Evolutionary conservation across 768 basidiomycete species (phyloP), one percentile per base, ranked within the genome.

Genomic region (Boletus bicolor): DNA sequence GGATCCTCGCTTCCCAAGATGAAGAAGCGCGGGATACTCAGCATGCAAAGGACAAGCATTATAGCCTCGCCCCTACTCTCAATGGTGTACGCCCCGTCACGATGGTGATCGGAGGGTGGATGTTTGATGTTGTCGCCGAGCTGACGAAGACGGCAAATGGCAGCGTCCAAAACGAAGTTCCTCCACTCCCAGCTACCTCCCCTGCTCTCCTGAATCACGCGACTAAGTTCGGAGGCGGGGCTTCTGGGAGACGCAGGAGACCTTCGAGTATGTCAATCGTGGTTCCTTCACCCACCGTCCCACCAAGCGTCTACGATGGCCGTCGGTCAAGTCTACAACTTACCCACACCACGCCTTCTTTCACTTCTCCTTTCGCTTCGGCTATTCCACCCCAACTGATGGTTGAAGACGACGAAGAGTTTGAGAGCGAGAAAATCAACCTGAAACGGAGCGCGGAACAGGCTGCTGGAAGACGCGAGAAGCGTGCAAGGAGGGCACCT

Each of bases 101-200:
- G 0, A 65, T 44, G 57, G 53, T 49, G 6, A 73, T 87, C 24
- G 84, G 85, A n/a, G 83, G 82, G 59, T 92, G 91, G 91, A 91
- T 91, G 90, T 81, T 90, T 54, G 89, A 93, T 37, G 89, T 79
- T 54, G 78, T 92, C 36, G 78, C 82, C 0, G 88, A 89, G 45
- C 72, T 91, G 19, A 84, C 85, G 0, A 72, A 70, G 49, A 63
- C 71, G 4, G 55, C 49, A 4, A 47, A 55, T 26, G 42, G 9
- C 15, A 43, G 32, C 9, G n/a, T 10, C 4, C 50, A 32, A 5
- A 37, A 55, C 2, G 42, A 57, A 15, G 17, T 46, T 47, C 64
- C 68, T 4, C 58, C 64, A 6, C 51, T 55, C 10, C 64, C 73
- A 3, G 62, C 67, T 17, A 26, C 66, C 8, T 19, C 55, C 54